A percentile compares a stretch with the other conserved stretches of the same genome.
These are phyloP conservation scores for Saccharomycopsis sp. DNA, from an alignment of 805 yeast genomes.

Conservation along the genomic window DNA sequence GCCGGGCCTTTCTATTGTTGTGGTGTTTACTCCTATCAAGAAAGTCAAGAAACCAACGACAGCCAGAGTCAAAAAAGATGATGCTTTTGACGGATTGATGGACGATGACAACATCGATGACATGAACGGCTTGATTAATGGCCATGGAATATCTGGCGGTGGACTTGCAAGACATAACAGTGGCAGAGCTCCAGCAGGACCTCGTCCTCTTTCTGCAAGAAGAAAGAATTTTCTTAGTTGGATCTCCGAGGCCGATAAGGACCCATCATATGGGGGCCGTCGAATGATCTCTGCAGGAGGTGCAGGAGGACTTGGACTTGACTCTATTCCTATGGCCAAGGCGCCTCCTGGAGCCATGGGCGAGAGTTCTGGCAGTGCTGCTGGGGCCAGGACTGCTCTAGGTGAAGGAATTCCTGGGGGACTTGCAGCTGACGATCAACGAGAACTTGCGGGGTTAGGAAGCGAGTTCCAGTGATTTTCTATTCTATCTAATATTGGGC, in stretches of 20 bases:
- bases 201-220: constrained; percentile 11
- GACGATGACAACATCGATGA: constrained; percentile 2
- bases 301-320: constrained; percentile 20
- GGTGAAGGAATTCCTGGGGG: background rate
- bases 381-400: background rate
- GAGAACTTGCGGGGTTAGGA: background rate
- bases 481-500: too few relatives aligned
- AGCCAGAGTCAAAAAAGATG: background rate
- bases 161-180: background rate
- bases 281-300: constrained; percentile 23
- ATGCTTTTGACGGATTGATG: background rate
- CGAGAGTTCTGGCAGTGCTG: background rate
- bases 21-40: constrained; percentile 9
- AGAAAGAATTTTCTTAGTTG: constrained; percentile 12
- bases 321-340: background rate
- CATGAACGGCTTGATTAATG: background rate
- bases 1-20: constrained; percentile 14
- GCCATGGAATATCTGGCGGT: background rate
- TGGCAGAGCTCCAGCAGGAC: constrained; percentile 26
- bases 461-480: too few relatives aligned
- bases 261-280: constrained; percentile 17
- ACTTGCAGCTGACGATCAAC: background rate
- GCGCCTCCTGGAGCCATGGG: background rate
- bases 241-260: constrained; percentile 17
- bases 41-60: background rate